These are phyloP conservation scores for Botrytis squamosa DNA, from an alignment of 2,329 filamentous ascomycete species.

Conservation along the genomic window DNA sequence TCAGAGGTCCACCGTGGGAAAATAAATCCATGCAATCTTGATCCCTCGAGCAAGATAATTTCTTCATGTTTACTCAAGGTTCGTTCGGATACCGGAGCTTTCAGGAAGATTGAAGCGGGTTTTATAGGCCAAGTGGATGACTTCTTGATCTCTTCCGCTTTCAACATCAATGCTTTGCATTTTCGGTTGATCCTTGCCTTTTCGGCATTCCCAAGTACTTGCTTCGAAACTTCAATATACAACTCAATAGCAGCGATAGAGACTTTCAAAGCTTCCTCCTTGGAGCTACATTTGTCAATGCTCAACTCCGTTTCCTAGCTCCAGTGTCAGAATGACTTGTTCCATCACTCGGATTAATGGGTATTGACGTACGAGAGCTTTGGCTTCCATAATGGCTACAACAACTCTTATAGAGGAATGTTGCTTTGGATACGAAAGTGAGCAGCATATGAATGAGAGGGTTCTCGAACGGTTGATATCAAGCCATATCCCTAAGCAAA, in stretches of 20 bases:
- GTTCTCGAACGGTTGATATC: background rate
- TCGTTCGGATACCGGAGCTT: constrained; percentile 50
- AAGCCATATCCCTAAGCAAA: constrained; percentile 3
- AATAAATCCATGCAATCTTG: constrained; percentile 75
- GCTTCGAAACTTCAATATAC: constrained; percentile 72
- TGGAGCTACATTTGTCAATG: constrained; percentile 50
- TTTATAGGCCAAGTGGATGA: constrained; percentile 30
- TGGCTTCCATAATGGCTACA: constrained; percentile 45
- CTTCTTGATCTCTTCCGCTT: constrained; percentile 74
- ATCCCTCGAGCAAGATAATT: constrained; percentile 72
- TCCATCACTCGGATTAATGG: constrained; percentile 13
- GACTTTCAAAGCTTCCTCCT: constrained; percentile 67
- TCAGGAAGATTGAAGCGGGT: constrained; percentile 32
- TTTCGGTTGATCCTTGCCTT: constrained; percentile 65
- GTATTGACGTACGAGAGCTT: constrained; percentile 43
- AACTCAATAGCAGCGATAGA: constrained; percentile 76
- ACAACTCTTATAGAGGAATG: no score
- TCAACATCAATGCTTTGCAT: constrained; percentile 66
- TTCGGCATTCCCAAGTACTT: constrained; percentile 60
- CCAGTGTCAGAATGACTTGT: constrained; percentile 23
- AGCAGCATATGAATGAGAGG: background rate
- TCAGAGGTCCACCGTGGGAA: constrained; percentile 82
- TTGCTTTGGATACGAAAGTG: background rate
- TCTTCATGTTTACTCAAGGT: constrained; percentile 68
- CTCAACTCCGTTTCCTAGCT: constrained; percentile 53